Conservation (phyloP, 2,329 filamentous ascomycete genomes). For the Dactylellina leptospora region DNA sequence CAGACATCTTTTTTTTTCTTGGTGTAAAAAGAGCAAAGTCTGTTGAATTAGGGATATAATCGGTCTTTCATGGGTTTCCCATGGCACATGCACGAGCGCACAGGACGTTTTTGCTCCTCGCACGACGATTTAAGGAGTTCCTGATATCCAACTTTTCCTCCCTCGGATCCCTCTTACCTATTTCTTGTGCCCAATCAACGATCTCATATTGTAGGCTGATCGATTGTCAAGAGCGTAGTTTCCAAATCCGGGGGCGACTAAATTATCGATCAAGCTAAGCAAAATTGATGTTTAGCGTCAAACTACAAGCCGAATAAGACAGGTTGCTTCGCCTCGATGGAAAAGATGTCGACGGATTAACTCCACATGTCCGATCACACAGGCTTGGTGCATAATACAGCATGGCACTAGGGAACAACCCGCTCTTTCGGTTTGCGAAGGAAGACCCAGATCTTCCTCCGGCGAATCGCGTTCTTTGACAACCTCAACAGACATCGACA, state of each 20-base stretch:
- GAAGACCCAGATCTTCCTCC: constrained; percentile 3
- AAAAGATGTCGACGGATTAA: constrained; percentile 46
- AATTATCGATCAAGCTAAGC: constrained; percentile 32
- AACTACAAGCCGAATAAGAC: constrained; percentile 11
- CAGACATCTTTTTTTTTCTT: too few species aligned
- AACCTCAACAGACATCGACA: constrained; percentile 16
- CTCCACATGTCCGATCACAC: constrained; percentile 40
- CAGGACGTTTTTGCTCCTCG: constrained; percentile 3
- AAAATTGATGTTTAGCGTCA: constrained; percentile 27
- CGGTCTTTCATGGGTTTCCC: constrained; percentile 19
- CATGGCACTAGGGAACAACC: constrained; percentile 28
- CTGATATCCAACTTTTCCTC: constrained; percentile 33
- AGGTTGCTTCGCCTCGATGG: constrained; percentile 37
- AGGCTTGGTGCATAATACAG: constrained; percentile 45
- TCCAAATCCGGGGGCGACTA: constrained; percentile 49
- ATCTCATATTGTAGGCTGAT: too few species aligned
- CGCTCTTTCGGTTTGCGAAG: constrained; percentile 36
- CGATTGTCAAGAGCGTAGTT: constrained; percentile 38
- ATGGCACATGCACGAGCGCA: constrained; percentile 45
- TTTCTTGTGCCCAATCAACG: constrained; percentile 38
- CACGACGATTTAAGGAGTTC: constrained; percentile 36
- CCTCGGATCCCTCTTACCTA: constrained; percentile 3
- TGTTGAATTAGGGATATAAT: too few species aligned
- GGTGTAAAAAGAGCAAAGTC: too few species aligned
- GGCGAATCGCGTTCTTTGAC: constrained; percentile 29